Evolutionary conservation across 1,284 basidiomycete species (phyloP).

Genomic region (Puccinia hordei): DNA sequence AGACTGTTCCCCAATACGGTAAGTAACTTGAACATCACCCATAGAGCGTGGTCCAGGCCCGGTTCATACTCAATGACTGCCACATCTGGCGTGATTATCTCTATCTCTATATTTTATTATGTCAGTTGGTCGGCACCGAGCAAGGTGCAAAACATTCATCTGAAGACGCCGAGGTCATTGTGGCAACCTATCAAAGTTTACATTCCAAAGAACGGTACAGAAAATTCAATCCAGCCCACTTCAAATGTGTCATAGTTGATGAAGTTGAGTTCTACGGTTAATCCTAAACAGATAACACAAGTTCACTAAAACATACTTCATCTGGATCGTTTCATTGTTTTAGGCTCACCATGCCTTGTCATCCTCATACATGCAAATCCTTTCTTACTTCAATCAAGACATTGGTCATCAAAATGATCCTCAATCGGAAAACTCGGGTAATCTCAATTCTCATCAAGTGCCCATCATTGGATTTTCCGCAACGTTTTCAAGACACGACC

Average conservation of each 20-base stretch:
- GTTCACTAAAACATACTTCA: not conserved
- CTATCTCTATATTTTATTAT: not conserved
- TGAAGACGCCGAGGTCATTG: constrained; percentile 80
- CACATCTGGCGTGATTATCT: not conserved
- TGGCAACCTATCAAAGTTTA: constrained; percentile 90
- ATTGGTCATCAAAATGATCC: constrained; percentile 55
- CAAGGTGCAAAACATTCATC: constrained; percentile 78
- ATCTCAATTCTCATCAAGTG: constrained; percentile 59
- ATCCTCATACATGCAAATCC: constrained; percentile 76
- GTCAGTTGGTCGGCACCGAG: constrained; percentile 77
- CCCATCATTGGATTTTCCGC: constrained; percentile 94
- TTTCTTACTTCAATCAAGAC: constrained; percentile 71
- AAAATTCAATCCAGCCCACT: constrained; percentile 73
- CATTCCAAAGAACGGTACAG: constrained; percentile 68
- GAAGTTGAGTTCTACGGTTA: constrained; percentile 62
- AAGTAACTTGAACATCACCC: not conserved
- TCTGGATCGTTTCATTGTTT: not conserved
- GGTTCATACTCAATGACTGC: not conserved
- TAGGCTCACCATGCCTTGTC: constrained; percentile 89
- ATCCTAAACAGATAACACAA: not conserved
- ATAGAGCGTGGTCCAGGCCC: not conserved
- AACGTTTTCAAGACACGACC: constrained; percentile 89
- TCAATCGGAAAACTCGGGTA: constrained; percentile 46
- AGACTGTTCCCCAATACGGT: constrained; percentile 70
- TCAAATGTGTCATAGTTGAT: constrained; percentile 85